These are phyloP conservation scores for Lachancea quebecensis DNA, from an alignment of 805 yeast genomes.

Conservation along the genomic window DNA sequence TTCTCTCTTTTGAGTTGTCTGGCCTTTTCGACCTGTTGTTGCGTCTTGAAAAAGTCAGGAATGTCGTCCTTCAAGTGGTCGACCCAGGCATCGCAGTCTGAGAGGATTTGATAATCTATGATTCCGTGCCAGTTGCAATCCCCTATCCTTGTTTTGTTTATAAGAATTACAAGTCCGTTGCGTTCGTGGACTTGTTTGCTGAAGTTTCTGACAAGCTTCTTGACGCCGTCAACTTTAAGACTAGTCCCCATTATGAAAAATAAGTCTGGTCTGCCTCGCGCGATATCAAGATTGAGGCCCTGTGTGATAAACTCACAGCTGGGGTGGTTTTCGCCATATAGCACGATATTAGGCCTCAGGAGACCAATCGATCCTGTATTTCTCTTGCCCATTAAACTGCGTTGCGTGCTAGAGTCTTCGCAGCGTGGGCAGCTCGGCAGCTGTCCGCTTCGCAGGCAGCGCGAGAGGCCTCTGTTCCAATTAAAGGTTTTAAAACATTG, in stretches of 20 bases:
- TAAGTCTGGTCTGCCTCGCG: slow-evolving; percentile 58
- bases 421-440: slow-evolving; percentile 78
- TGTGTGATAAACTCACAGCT: slow-evolving; percentile 70
- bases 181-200: slow-evolving; percentile 67
- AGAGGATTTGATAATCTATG: slow-evolving; percentile 71
- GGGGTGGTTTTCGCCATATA: slow-evolving; percentile 94
- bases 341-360: slow-evolving; percentile 80
- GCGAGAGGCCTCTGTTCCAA: slow-evolving; percentile 54
- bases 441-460: slow-evolving; percentile 48
- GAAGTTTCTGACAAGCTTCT: slow-evolving; percentile 60
- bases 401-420: slow-evolving; percentile 43
- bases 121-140: slow-evolving; percentile 58
- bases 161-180: slow-evolving; percentile 70
- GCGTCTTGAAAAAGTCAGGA: slow-evolving; percentile 59
- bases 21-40: slow-evolving; percentile 31
- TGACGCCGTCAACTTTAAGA: slow-evolving; percentile 83
- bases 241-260: slow-evolving; percentile 91
- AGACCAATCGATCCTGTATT: slow-evolving; percentile 63
- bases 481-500: slow-evolving; percentile 49
- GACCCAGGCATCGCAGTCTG: slow-evolving; percentile 83
- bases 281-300: slow-evolving; percentile 59
- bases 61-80: slow-evolving; percentile 42
- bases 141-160: slow-evolving; percentile 63
- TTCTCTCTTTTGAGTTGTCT: slow-evolving; percentile 28
- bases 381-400: slow-evolving; percentile 67